These are phyloP conservation scores for Monosporascus ibericus DNA, from an alignment of 2,329 filamentous ascomycete genomes.

Conservation along the genomic window DNA sequence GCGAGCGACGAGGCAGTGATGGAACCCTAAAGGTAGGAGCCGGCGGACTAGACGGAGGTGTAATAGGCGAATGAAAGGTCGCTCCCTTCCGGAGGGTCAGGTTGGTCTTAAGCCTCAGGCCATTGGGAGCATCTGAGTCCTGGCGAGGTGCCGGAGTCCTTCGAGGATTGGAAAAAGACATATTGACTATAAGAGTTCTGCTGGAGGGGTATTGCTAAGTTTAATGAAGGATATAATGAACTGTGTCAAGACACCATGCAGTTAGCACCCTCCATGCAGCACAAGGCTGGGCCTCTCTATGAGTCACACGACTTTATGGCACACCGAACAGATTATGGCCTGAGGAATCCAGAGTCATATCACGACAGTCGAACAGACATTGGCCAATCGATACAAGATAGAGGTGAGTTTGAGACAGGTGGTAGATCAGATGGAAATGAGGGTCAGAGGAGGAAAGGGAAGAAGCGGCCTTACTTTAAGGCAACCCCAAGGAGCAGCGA, in stretches of 20 bases:
- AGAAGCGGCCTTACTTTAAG: conserved; percentile 7
- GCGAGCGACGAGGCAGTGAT: conserved; percentile 57
- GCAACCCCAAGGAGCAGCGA: conserved; percentile 1
- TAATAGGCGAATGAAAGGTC: conserved; percentile 54
- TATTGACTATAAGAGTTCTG: conserved; percentile 28
- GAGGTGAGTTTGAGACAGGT: conserved; percentile 5
- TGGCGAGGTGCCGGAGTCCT: conserved; percentile 38
- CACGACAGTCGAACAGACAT: conserved; percentile 18
- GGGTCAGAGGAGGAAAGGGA: not conserved
- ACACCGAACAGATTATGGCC: conserved; percentile 19
- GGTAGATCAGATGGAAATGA: not conserved
- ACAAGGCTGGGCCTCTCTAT: conserved; percentile 20
- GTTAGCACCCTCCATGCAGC: conserved; percentile 26
- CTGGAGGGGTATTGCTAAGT: conserved; percentile 12
- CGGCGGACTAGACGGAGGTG: conserved; percentile 32
- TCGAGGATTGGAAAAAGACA: conserved; percentile 44
- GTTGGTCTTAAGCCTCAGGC: conserved; percentile 46
- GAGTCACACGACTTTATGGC: conserved; percentile 25
- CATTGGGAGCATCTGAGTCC: conserved; percentile 33
- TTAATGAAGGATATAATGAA: conserved; percentile 11
- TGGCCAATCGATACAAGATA: conserved; percentile 16
- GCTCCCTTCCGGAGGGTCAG: conserved; percentile 63
- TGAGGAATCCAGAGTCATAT: conserved; percentile 17
- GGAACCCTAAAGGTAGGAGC: conserved; percentile 40
- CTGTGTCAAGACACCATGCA: conserved; percentile 19